Percentiles rank a stretch among this genome's conserved stretches.
Conservation (phyloP, 495 filamentous ascomycete species). For the Xylona heveae region DNA sequence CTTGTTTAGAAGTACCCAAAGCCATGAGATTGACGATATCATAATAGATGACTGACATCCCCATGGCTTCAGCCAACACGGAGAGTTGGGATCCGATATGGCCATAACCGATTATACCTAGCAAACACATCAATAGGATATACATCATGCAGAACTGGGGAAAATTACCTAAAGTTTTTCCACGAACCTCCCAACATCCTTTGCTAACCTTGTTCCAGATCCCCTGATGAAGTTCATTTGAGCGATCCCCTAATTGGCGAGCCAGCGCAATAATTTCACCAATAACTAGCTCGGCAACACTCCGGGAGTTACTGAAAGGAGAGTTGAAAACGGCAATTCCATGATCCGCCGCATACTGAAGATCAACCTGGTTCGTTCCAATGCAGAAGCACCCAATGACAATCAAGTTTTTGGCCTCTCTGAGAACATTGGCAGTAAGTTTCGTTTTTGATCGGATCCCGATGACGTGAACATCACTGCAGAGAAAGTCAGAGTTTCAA, state of each 20-base stretch:
- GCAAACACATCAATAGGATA: constrained; percentile 5
- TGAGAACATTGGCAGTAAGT: constrained; percentile 64
- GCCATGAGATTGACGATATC: constrained; percentile 88
- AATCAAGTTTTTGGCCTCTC: constrained; percentile 79
- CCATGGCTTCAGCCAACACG: constrained; percentile 90
- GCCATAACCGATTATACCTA: constrained; percentile 87
- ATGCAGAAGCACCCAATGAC: constrained; percentile 99
- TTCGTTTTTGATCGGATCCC: constrained; percentile 97
- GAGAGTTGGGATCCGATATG: constrained; percentile 96
- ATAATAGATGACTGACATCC: constrained; percentile 92
- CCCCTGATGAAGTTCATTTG: constrained; percentile 81
- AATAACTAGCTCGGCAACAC: constrained; percentile 90
- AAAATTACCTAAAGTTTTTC: constrained; percentile 70
- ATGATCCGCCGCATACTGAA: constrained; percentile 72
- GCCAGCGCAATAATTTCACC: constrained; percentile 81
- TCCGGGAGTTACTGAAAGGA: constrained; percentile 92
- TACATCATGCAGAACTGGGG: not conserved
- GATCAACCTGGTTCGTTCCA: constrained; percentile 94
- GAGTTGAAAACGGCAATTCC: constrained; percentile 99
- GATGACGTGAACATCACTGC: constrained; percentile 90
- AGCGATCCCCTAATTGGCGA: constrained; percentile 81
- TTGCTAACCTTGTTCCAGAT: constrained; percentile 96
- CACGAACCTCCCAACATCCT: constrained; percentile 94
- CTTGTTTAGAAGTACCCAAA: constrained; percentile 67
- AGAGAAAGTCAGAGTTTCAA: constrained; percentile 3